Percentiles rank a stretch among this genome's conserved stretches.
Evolutionary conservation across 305 asterid species (phyloP).

Genomic region (Fraxinus albicans): DNA sequence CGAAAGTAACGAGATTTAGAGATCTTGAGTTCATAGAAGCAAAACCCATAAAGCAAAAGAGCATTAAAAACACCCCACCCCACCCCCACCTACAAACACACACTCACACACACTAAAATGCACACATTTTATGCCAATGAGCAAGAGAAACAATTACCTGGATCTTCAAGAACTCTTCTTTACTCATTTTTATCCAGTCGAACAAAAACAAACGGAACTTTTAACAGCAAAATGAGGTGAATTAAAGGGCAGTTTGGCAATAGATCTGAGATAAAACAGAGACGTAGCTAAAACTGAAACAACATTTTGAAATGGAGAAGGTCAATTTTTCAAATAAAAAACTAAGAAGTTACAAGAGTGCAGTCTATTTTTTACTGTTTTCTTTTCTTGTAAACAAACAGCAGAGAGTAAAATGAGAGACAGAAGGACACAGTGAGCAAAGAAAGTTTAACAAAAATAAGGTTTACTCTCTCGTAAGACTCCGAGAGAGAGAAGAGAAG

Average conservation of each 20-base stretch:
- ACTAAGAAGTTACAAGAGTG: neutral
- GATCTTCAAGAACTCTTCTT: conserved; percentile 98
- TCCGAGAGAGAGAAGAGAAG: conserved; percentile 12
- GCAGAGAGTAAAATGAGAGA: conserved; percentile 11
- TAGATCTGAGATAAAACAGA: conserved; percentile 52
- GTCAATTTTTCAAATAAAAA: conserved; percentile 10
- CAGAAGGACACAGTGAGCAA: neutral
- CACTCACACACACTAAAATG: conserved; percentile 19
- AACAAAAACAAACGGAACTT: conserved; percentile 15
- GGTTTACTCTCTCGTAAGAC: conserved; percentile 25
- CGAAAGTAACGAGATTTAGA: conserved; percentile 13
- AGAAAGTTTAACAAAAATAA: conserved; percentile 14
- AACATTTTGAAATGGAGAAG: conserved; percentile 18
- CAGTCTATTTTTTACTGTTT: neutral
- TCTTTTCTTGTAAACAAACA: neutral
- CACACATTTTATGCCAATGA: conserved; percentile 16
- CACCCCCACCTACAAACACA: neutral
- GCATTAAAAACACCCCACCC: neutral
- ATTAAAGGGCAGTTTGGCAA: neutral
- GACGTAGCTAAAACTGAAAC: conserved; percentile 1
- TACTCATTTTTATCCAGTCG: conserved; percentile 59
- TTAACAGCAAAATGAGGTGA: neutral
- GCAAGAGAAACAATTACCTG: conserved; percentile 53
- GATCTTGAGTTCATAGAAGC: conserved; percentile 28
- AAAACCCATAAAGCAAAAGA: conserved; percentile 25